Percentiles rank a stretch among this genome's conserved stretches.
Evolutionary conservation across 2,329 filamentous ascomycete species (phyloP).

Genomic region (Fusarium decemcellulare): DNA sequence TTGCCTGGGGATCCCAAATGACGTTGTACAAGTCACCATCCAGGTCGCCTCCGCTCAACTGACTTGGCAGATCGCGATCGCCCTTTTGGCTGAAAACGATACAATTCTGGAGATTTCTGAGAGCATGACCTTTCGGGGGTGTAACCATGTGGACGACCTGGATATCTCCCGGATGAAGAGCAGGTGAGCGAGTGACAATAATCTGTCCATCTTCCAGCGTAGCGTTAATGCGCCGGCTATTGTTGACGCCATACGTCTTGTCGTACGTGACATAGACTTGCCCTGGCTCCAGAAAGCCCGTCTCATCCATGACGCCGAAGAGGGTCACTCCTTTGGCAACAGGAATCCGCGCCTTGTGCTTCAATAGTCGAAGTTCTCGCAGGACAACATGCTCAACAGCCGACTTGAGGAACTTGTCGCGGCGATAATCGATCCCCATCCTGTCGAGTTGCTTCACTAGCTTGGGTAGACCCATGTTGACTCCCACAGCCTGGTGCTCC

Average conservation of each 20-base stretch:
- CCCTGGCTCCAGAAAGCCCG: conserved; percentile 73
- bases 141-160: conserved; percentile 75
- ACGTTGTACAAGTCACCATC: conserved; percentile 88
- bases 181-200: conserved; percentile 83
- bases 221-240: conserved; percentile 44
- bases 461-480: conserved; percentile 70
- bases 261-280: conserved; percentile 78
- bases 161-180: conserved; percentile 86
- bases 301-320: conserved; percentile 89
- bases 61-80: conserved; percentile 80
- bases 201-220: conserved; percentile 59
- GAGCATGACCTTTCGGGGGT: conserved; percentile 71
- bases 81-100: conserved; percentile 84
- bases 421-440: conserved; percentile 74
- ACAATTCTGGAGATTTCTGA: conserved; percentile 77
- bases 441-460: conserved; percentile 72
- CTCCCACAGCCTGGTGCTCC: conserved; percentile 72
- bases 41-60: conserved; percentile 85
- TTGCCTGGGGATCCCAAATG: conserved; percentile 75
- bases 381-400: conserved; percentile 79
- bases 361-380: conserved; percentile 79
- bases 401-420: conserved; percentile 78
- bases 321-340: conserved; percentile 80
- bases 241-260: conserved; percentile 41
- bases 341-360: conserved; percentile 83